A percentile compares a stretch with the other conserved stretches of the same genome.
phyloP scores from a whole-genome alignment of 108 stramenopile species.

The Mayamaea pseudoterrestris region DNA sequence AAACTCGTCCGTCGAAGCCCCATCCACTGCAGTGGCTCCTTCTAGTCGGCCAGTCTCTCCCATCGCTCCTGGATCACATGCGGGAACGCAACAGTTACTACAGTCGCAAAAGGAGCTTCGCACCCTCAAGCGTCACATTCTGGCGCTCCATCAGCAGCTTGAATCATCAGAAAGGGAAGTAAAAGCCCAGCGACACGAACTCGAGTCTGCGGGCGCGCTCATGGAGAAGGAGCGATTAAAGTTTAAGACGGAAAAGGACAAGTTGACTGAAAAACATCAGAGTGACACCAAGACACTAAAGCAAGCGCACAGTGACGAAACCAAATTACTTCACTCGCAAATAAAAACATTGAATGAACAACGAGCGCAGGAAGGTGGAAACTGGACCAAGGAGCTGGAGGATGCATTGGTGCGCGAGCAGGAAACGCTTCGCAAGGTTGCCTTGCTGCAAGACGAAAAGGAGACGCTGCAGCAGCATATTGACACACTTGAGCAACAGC shows the following conservation, averaged over 20 bases:
- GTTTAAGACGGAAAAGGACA: conserved; percentile 49
- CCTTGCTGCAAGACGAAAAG: conserved; percentile 60
- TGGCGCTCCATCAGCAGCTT: conserved; percentile 58
- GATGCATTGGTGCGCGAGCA: conserved; percentile 53
- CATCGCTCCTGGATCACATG: not conserved
- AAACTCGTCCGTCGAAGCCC: not conserved
- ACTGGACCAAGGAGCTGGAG: conserved; percentile 52
- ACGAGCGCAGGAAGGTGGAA: conserved; percentile 58
- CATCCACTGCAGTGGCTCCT: not conserved
- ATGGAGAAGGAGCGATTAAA: conserved; percentile 66
- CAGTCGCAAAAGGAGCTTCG: conserved; percentile 50
- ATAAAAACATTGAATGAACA: conserved; percentile 29
- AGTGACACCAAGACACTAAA: conserved; percentile 35
- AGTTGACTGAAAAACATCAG: conserved; percentile 20
- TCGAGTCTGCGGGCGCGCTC: conserved; percentile 53
- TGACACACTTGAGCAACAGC: conserved; percentile 47
- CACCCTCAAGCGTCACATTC: conserved; percentile 53
- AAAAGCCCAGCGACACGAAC: conserved; percentile 60
- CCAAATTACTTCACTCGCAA: conserved; percentile 20
- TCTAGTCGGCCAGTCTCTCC: not conserved
- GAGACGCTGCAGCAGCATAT: conserved; percentile 36
- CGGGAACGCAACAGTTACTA: not conserved
- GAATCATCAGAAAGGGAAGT: conserved; percentile 68
- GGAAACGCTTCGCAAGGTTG: conserved; percentile 16
- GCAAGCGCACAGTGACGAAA: conserved; percentile 32